Base-by-base conservation (phyloP, 306 rosid species). In the Hippophae gyantsensis region DNA sequence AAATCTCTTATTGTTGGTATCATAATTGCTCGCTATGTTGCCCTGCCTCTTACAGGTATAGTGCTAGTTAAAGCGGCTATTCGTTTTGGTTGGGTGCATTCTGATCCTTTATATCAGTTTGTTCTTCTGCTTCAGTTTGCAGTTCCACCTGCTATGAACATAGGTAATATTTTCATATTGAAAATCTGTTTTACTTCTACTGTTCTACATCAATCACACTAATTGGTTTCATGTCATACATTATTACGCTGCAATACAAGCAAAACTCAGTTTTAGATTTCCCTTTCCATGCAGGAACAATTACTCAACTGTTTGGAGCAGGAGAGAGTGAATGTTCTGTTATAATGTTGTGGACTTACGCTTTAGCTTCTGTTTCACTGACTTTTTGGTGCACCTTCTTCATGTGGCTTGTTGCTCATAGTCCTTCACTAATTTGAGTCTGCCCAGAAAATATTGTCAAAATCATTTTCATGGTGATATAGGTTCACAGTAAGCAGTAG, bases 81-180 rank as follows among this genome's bases (percentile, higher is more conserved):
- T n/a, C 60, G 61, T 7, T 57, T 79, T 47, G 97, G 95, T 58
- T 66, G 79, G 60, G 86, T 84, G 67, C 81, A 65, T 47, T 25
- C 74, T 9, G 84, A 89, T 75, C 89, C 90, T 41, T 77, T 89
- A 44, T 86, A 86, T 61, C 82, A 76, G 68, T 86, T 89, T 57
- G 79, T 89, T 48, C 97, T 86, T 56, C 88, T 86, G 4, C 83
- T 89, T 62, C 95, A 84, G 62, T 89, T 74, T 74, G 81, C 90
- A 61, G 67, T 89, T 56, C 97, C 94, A 0, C 95, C 97, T 10
- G 95, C 97, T 40, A 84, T 89, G 95, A 55, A 27, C 67, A 84
- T 82, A 68, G 95, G 93, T 83, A 76, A 32, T 32, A 2, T 32
- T 32, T 32, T 32, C 38, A 4, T 32, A 32, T 32, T 32, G 38